A percentile compares a stretch with the other conserved stretches of the same genome.
phyloP scores from a whole-genome alignment of 164 flowering plant genomes.

The Macadamia integrifolia region DNA sequence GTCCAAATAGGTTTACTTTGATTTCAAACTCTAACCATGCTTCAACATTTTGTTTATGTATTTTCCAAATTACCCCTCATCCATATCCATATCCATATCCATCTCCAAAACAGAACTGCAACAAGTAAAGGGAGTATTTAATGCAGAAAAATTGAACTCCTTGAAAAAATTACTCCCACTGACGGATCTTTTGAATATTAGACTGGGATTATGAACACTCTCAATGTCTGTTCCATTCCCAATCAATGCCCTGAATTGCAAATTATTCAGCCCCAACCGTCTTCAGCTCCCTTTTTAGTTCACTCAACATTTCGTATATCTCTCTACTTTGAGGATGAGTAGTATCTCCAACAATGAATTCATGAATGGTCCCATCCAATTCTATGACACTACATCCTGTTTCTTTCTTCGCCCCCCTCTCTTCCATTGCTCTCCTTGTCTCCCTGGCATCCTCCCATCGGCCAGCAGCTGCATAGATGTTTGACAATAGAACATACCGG shows the following conservation, averaged over 20 bases:
- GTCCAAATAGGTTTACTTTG: too few relatives aligned
- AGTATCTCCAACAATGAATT: constrained; percentile 14
- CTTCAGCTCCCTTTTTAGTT: constrained; percentile 6
- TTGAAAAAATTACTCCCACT: neutral
- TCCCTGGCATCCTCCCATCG: constrained; percentile 15
- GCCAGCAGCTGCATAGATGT: constrained; percentile 13
- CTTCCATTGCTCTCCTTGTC: constrained; percentile 15
- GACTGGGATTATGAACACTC: neutral
- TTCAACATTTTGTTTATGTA: too few relatives aligned
- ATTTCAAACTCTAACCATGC: too few relatives aligned
- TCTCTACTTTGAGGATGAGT: constrained; percentile 7
- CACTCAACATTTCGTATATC: constrained; percentile 9
- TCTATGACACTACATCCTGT: constrained; percentile 19
- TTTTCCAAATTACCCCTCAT: too few relatives aligned
- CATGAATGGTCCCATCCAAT: constrained; percentile 10
- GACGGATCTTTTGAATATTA: neutral
- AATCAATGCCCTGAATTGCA: neutral
- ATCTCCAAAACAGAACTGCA: too few relatives aligned
- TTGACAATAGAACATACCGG: constrained; percentile 15
- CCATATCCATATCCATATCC: too few relatives aligned
- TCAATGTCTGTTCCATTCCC: neutral
- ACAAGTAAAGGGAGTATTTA: too few relatives aligned
- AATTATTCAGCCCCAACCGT: constrained; percentile 3
- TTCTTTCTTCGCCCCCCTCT: constrained; percentile 16
- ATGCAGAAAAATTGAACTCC: too few relatives aligned